Percentiles rank a stretch among this genome's conserved stretches.
Conservation (phyloP, 2,329 filamentous ascomycete species). For the Stachybotrys elegans region DNA sequence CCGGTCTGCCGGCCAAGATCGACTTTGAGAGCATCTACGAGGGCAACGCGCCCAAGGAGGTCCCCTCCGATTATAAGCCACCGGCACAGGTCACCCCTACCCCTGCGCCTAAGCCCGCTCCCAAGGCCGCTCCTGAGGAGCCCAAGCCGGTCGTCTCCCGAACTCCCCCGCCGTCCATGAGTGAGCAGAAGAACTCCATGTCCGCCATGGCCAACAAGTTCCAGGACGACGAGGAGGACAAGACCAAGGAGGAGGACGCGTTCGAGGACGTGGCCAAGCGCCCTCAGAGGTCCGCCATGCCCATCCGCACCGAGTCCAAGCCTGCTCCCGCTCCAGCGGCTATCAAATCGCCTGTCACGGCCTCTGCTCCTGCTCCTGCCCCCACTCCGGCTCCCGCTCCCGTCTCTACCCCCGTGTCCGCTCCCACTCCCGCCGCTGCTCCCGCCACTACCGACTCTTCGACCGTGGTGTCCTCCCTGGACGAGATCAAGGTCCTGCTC, state of each 20-base stretch:
- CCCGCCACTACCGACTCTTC: slow-evolving; percentile 20
- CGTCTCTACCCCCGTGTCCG: slow-evolving; percentile 17
- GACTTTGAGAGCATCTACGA: slow-evolving; percentile 91
- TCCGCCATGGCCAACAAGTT: slow-evolving; percentile 81
- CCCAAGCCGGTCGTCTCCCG: slow-evolving; percentile 41
- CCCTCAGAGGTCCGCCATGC: slow-evolving; percentile 50
- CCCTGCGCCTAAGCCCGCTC: slow-evolving; percentile 35
- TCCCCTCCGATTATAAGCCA: slow-evolving; percentile 64
- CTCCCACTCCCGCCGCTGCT: slow-evolving; percentile 18
- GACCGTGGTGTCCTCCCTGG: slow-evolving; percentile 58
- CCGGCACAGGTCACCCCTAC: slow-evolving; percentile 38
- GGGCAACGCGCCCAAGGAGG: slow-evolving; percentile 72
- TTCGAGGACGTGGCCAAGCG: slow-evolving; percentile 85
- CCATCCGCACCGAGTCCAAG: slow-evolving; percentile 34
- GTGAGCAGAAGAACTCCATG: slow-evolving; percentile 84
- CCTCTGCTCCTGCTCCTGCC: slow-evolving; percentile 10
- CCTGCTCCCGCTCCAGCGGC: slow-evolving; percentile 28
- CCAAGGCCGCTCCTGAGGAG: slow-evolving; percentile 46
- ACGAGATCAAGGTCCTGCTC: slow-evolving; percentile 73
- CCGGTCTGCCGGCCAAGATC: slow-evolving; percentile 81
- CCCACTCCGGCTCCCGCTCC: slow-evolving; percentile 12
- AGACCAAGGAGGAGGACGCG: slow-evolving; percentile 59
- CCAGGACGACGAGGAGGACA: slow-evolving; percentile 64
- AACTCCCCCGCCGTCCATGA: slow-evolving; percentile 61
- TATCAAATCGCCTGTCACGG: slow-evolving; percentile 16